Percentiles rank a stretch among this genome's conserved stretches.
Conservation (phyloP, 108 stramenopile genomes). For the Pseudonitzschia delicatissima region DNA sequence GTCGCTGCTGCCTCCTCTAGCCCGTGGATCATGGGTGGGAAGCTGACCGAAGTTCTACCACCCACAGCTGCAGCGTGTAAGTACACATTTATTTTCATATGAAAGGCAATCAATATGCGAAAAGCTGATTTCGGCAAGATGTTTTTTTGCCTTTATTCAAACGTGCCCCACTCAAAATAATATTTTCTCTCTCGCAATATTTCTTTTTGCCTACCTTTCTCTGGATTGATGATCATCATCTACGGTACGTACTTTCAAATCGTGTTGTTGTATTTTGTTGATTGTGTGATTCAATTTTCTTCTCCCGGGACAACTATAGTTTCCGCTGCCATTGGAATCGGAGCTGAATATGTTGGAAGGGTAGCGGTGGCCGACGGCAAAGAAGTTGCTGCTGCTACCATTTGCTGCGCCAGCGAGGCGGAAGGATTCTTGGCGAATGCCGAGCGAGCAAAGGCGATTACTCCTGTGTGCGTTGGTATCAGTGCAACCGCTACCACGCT, state of each 20-base stretch:
- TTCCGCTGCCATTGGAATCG: slow-evolving; percentile 82
- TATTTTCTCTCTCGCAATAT: too few relatives aligned
- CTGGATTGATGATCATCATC: not conserved
- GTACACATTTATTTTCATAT: slow-evolving; percentile 1
- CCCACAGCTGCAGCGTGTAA: slow-evolving; percentile 49
- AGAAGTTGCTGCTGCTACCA: slow-evolving; percentile 82
- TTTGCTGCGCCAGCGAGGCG: slow-evolving; percentile 88
- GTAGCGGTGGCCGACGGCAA: slow-evolving; percentile 90
- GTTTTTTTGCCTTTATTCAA: not conserved
- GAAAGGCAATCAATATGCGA: not conserved
- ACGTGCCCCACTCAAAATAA: not conserved
- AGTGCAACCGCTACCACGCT: slow-evolving; percentile 79
- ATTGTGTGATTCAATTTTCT: not conserved
- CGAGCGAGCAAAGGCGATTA: slow-evolving; percentile 86
- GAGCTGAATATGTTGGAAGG: slow-evolving; percentile 84
- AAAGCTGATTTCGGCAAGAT: not conserved
- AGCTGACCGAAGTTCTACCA: slow-evolving; percentile 70
- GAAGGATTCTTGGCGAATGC: slow-evolving; percentile 83
- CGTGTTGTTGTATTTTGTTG: not conserved
- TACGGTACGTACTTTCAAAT: not conserved
- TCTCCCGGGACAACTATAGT: slow-evolving; percentile 21
- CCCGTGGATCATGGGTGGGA: slow-evolving; percentile 62
- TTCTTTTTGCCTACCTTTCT: not conserved
- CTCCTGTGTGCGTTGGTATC: slow-evolving; percentile 87
- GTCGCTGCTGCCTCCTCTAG: slow-evolving; percentile 59